Base-by-base conservation (phyloP, 345 rosid species). In the Lepidium africanum region DNA sequence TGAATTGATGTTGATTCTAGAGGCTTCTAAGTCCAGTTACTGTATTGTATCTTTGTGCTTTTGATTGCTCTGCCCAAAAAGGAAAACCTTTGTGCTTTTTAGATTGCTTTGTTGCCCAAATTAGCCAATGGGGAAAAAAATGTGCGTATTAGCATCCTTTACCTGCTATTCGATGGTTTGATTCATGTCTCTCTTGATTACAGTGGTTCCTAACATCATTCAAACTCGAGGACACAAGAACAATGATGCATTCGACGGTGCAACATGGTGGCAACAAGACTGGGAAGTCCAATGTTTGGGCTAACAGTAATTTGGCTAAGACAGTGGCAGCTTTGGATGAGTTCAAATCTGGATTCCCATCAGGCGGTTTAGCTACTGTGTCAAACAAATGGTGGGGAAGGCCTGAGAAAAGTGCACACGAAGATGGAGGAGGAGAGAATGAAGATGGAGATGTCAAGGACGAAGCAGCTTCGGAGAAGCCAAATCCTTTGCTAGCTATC, bases 331-430 rank as follows among this genome's bases (percentile, higher is more conserved):
- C 64, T 37, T 63, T 75, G 32, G 94, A 90, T 65, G 96, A 87
- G 70, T 90, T 90, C 75, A 87, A 82, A 65, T 50, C 49, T 53
- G 96, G 96, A 47, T 87, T 89, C 58, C 96, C 96, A 59, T 80
- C 86, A 6, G 66, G 70, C 25, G 91, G 94, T 52, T 84, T 90
- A 59, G 75, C 81, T 0, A 62, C 78, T 9, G 65, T 71, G 38
- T 74, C 85, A 2, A 75, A 81, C 51, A 87, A 83, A 76, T 90
- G 96, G 94, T 87, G 94, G 96, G 89, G 83, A 21, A 74, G 78
- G 59, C 36, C 79, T 69, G 73, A 51, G 23, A 67, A 74, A 11
- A 70, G 76, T 42, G 75, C 47, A 11, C 5, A 6, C 5, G 3
- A 52, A 53, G 69, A 71, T 16, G 49, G 17, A 16, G 79, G 60